Conservation (phyloP, 371 early-diverging fungal species). For the Mucor velutinosus region DNA sequence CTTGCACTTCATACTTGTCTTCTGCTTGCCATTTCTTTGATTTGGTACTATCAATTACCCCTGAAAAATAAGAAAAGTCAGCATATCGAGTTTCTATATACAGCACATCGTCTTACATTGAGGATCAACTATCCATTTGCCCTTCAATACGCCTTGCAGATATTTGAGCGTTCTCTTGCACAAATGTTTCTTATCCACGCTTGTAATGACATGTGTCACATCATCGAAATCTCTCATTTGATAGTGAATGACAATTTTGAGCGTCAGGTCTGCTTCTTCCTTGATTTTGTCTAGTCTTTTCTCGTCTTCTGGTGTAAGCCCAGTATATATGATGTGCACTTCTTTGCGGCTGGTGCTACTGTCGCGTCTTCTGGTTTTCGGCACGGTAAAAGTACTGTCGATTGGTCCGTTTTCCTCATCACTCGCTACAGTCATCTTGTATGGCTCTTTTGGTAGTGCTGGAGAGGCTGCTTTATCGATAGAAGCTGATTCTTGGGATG, state of each 20-base stretch:
- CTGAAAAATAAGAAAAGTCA: constrained; percentile 13
- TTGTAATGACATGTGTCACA: constrained; percentile 38
- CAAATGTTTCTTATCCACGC: constrained; percentile 28
- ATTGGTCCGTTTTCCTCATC: neutral
- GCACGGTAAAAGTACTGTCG: neutral
- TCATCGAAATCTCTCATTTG: constrained; percentile 24
- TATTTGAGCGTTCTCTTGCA: constrained; percentile 44
- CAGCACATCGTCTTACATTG: constrained; percentile 26
- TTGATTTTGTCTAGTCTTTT: constrained; percentile 13
- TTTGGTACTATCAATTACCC: constrained; percentile 35
- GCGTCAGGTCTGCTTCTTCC: constrained; percentile 7
- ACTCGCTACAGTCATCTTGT: neutral
- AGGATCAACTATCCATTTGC: constrained; percentile 43
- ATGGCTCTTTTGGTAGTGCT: neutral
- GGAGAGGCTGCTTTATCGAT: neutral
- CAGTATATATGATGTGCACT: constrained; percentile 16
- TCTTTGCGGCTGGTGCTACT: neutral
- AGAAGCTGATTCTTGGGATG: neutral
- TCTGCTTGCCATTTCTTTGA: constrained; percentile 35
- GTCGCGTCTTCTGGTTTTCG: neutral
- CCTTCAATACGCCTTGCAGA: constrained; percentile 32
- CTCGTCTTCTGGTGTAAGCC: constrained; percentile 18
- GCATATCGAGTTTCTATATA: neutral
- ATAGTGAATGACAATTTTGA: constrained; percentile 22
- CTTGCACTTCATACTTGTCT: constrained; percentile 35